Base-by-base conservation (phyloP, 164 flowering plant genomes). In the Vitis cinerea region DNA sequence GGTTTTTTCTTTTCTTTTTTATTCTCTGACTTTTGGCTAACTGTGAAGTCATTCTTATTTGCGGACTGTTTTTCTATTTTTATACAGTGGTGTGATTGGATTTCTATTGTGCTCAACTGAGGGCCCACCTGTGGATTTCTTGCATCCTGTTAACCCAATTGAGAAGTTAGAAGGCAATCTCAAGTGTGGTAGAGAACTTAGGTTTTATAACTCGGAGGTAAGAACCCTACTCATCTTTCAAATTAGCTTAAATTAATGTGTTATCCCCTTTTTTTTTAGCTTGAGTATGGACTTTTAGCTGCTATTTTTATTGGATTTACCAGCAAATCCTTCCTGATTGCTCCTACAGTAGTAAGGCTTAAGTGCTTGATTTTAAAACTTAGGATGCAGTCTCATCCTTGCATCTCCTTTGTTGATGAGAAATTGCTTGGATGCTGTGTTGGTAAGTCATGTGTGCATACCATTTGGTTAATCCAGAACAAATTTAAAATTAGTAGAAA, bases 171-270 rank as follows among this genome's bases (percentile, higher is more conserved):
- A 89, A 29, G 97, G 89, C 72, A 92, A 93, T 12, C 66, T 71
- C 47, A 72, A 83, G 51, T 80, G 82, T 68, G 74, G 72, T 70
- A 82, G 97, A 77, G 95, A 92, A 66, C 93, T 96, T 17, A 86
- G 73, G 77, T 96, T 89, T 77, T 96, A 96, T 66, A 96, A 96
- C 78, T 88, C 98, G 1, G 97, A 92, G 86, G 98, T 93, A 84
- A 17, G 50, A 27, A 10, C 44, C 61, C 19, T 14, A 4, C 44
- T 31, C 44, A 31, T 37, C 11, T 69, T 10, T 9, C 17, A n/a
- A 14, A 13, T n/a, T 5, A 47, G 9, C 31, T 61, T 13, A 23
- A 23, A 23, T 23, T 23, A 23, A 23, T 23, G 27, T 51, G 15
- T 31, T 51, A 19, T 1, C 54, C 60, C 19, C 23, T 59, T 29